phyloP scores from a whole-genome alignment of 345 rosid genomes.

The Melaleuca alternifolia region DNA sequence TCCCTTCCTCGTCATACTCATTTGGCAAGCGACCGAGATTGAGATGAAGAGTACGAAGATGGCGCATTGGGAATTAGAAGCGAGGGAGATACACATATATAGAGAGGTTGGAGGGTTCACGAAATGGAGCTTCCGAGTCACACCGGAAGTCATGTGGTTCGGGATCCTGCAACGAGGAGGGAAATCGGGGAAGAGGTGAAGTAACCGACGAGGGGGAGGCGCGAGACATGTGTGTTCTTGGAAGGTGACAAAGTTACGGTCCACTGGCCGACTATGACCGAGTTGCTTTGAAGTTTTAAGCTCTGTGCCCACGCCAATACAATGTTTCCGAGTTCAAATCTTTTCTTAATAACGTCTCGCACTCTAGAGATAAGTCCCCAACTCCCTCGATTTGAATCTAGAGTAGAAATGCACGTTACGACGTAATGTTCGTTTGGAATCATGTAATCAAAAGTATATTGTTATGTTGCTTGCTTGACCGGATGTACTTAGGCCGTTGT shows the following conservation, averaged over 20 bases:
- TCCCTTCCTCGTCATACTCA: neutral
- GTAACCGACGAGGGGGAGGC: neutral
- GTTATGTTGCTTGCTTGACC: neutral
- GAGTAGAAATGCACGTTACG: neutral
- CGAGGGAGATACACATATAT: neutral
- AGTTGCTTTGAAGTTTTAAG: neutral
- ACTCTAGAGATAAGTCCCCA: neutral
- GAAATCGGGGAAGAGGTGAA: neutral
- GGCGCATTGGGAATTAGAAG: neutral
- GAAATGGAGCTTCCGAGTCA: neutral
- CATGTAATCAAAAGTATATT: neutral
- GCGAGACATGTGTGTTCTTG: neutral
- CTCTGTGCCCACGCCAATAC: neutral
- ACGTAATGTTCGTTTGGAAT: neutral
- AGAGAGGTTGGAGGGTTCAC: neutral
- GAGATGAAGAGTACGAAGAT: neutral
- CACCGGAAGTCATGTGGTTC: neutral
- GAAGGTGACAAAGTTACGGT: neutral
- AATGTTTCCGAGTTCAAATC: neutral
- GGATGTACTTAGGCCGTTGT: neutral
- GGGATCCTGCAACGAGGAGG: neutral
- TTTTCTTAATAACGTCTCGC: neutral
- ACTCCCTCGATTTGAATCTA: neutral
- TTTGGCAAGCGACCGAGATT: neutral
- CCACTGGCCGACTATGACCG: neutral